Evolutionary conservation across 371 early-diverging fungal species (phyloP), one percentile per base, ranked within the genome.

Genomic region (Quaeritorhiza haematococci): DNA sequence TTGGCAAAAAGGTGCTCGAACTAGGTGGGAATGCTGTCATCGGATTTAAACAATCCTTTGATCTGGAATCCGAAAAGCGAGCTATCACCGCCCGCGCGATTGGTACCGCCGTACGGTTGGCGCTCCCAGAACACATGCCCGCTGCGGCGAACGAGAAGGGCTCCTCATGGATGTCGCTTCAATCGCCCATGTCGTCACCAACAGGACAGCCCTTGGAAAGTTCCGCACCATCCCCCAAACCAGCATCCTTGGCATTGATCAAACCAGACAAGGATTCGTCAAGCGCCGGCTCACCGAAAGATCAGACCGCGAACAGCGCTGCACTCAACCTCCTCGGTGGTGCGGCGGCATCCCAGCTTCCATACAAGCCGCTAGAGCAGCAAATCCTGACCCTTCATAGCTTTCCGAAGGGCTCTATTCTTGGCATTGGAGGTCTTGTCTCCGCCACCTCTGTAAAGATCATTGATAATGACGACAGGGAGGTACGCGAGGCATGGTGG

Each of bases 401-500:
- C n/a, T 82, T 89, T 44, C 85, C 86, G 0, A 67, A 75, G 8
- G 76, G 77, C n/a, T 65, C 77, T 5, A 59, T 88, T 19, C 64
- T 76, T 15, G 72, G 77, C 7, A 66, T 84, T 7, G 88, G 87
- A 19, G 89, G 88, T 6, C 59, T 87, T 6, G 88, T 89, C 13
- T 74, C 80, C 27, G 85, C 89, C 10, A 69, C 78, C 3, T 82
- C 83, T 5, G 83, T 89, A 49, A 89, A 89, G 57, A 64, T 89
- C 6, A 72, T 87, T 43, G 82, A 84, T 13, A 71, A 73, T 45
- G 84, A 83, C 49, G 72, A 77, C 46, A 66, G 62, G 3, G 82
- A 82, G 29, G 63, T 74, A 6, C 68, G 89, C 2, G 86, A 87
- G 34, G 57, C 73, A 3, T 89, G 90, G 89, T 89, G 87, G 86